Evolutionary conservation across 2,329 filamentous ascomycete genomes (phyloP), one percentile per base, ranked within the genome.

Genomic region (Harringtonia lauricola): DNA sequence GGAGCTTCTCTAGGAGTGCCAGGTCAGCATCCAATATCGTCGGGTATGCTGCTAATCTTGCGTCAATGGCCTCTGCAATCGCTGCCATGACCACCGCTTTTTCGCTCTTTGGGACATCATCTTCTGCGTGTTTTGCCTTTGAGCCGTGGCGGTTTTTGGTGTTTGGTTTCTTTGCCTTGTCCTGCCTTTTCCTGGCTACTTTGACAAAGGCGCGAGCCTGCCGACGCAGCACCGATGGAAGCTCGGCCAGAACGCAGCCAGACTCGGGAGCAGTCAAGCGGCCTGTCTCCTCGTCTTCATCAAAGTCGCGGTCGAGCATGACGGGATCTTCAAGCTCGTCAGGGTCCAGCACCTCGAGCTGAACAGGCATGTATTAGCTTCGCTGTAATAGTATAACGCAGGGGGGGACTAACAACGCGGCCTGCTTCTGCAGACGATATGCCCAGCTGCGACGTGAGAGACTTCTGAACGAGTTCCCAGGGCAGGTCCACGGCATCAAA

Each of bases 401-500:
- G 33, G 22, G 4, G 17, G 49, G 60, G 21, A 56, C 67, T 59
- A 54, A 71, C 67, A 36, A 67, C 61, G 49, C 65, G 64, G 24
- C 60, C 61, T 53, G 70, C 62, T 2, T 64, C 54, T 13, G 59
- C 51, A 3, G 58, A n/a, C 2, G n/a, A 21, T 19, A 55, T 22
- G 3, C 34, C 44, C 2, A 57, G 36, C 5, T 44, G 38, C 10
- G 45, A 39, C 8, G 45, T 45, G 14, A 63, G 30, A 15, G 48
- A 28, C 0, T 39, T 39, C 38, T 55, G 45, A 13, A 59, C 50
- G 9, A 77, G 54, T 0, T 69, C 64, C 64, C 81, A 76, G 0
- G 83, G 70, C 29, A 95, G 63, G 58, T 95, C 89, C 1, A 86
- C 82, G 1, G 94, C 86, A 52, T 95, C 87, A 59, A 88, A 87